Evolutionary conservation across 371 early-diverging fungal species (phyloP).

Genomic region (Umbelopsis sp.): DNA sequence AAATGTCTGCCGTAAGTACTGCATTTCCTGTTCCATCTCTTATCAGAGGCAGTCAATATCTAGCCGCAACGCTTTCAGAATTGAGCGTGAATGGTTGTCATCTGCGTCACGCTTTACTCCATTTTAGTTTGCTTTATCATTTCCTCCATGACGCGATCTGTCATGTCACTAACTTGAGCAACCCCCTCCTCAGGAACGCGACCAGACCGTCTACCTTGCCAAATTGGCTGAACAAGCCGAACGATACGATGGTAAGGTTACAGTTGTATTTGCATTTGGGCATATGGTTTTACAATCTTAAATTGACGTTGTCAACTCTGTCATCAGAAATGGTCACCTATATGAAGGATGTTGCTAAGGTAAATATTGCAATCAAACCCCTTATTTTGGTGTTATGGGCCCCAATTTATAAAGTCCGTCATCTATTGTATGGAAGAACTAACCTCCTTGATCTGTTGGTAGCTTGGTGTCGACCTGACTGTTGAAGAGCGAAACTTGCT

Average conservation of each 20-base stretch:
- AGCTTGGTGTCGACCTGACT: conserved; percentile 75
- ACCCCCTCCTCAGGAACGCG: conserved; percentile 40
- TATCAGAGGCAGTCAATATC: too few species aligned
- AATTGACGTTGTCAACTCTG: conserved; percentile 11
- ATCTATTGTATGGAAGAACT: background rate
- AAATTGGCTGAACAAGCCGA: conserved; percentile 99
- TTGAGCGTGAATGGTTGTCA: background rate
- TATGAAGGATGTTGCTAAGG: conserved; percentile 88
- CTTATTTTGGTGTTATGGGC: background rate
- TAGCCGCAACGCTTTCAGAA: background rate
- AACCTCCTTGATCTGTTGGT: conserved; percentile 14
- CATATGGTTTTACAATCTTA: conserved; percentile 14
- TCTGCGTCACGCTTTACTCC: background rate
- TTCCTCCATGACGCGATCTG: background rate
- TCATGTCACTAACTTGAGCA: background rate
- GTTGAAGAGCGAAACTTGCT: conserved; percentile 98
- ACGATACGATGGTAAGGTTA: conserved; percentile 83
- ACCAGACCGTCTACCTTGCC: conserved; percentile 83
- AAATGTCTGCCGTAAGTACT: conserved; percentile 8
- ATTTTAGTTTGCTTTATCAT: background rate
- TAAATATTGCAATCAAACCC: conserved; percentile 30
- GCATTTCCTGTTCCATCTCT: background rate
- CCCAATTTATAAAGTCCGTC: background rate
- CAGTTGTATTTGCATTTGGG: background rate
- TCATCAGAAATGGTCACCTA: conserved; percentile 90